These are phyloP conservation scores for Xerocomus nothofagi DNA, from an alignment of 1,284 basidiomycete species.

Conservation along the genomic window DNA sequence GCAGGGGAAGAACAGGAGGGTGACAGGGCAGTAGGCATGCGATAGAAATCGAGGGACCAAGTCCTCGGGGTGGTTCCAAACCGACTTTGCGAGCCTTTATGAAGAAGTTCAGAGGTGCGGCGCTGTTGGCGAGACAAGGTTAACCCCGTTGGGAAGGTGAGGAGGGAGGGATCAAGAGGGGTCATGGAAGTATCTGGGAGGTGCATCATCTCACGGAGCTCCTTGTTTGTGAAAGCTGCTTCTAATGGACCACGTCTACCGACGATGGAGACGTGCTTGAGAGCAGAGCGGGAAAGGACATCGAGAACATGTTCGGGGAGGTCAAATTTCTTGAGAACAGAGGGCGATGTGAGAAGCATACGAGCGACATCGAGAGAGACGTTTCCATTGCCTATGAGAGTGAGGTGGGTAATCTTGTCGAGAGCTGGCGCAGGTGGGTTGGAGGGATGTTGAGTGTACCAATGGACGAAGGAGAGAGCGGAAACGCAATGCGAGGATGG, in stretches of 20 bases:
- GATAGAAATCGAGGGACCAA: constrained; percentile 84
- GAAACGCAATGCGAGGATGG: constrained; percentile 63
- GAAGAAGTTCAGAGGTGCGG: constrained; percentile 65
- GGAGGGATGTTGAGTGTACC: constrained; percentile 95
- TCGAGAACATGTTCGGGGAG: constrained; percentile 78
- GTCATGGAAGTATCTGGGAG: constrained; percentile 72
- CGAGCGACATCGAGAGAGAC: constrained; percentile 94
- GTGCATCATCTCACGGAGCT: constrained; percentile 87
- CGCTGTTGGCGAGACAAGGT: constrained; percentile 63
- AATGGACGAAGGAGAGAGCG: constrained; percentile 89
- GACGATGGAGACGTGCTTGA: constrained; percentile 82
- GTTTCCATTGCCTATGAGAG: constrained; percentile 94
- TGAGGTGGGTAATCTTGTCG: constrained; percentile 64
- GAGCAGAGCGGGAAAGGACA: constrained; percentile 59
- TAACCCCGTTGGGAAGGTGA: constrained; percentile 39
- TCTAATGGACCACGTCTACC: constrained; percentile 88
- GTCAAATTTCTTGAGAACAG: constrained; percentile 73
- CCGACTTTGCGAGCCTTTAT: constrained; percentile 61
- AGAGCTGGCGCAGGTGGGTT: constrained; percentile 59
- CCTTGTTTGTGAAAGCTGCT: constrained; percentile 93
- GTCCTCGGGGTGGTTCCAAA: constrained; percentile 54
- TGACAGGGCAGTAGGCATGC: constrained; percentile 60
- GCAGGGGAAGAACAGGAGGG: constrained; percentile 24
- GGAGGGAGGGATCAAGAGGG: constrained; percentile 51
- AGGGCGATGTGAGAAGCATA: constrained; percentile 75